phyloP scores from a whole-genome alignment of 2,329 filamentous ascomycete species.

The Neopestalotiopsis sp. region DNA sequence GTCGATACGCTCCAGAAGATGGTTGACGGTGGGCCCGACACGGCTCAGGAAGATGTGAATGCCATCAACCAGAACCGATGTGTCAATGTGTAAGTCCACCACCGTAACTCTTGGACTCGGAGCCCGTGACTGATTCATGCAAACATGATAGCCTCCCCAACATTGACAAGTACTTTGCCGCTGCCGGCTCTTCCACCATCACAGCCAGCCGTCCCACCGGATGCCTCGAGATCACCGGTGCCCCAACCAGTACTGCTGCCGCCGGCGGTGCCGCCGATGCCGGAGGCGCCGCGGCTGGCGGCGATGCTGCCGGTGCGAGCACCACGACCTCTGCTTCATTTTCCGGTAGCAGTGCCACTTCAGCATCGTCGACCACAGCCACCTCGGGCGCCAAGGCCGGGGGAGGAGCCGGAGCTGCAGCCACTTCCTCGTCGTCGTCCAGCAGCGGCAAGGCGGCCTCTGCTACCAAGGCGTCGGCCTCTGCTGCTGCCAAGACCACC shows the following conservation, averaged over 20 bases:
- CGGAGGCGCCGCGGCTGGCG: background rate
- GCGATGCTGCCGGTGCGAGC: background rate
- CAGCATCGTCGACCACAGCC: background rate
- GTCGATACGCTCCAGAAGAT: conserved; percentile 27
- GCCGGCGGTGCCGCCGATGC: background rate
- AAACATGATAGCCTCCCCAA: conserved; percentile 21
- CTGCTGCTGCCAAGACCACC: conserved; percentile 11
- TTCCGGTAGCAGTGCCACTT: background rate
- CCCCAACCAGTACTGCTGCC: background rate
- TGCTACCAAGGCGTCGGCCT: background rate
- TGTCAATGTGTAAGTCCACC: conserved; percentile 23
- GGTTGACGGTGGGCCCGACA: conserved; percentile 27
- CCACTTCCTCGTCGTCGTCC: background rate
- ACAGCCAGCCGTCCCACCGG: conserved; percentile 24
- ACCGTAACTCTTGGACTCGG: background rate
- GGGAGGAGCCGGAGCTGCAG: background rate
- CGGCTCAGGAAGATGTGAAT: conserved; percentile 25
- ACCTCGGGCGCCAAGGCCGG: background rate
- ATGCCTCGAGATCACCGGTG: conserved; percentile 23
- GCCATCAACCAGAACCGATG: conserved; percentile 28
- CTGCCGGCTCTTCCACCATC: conserved; percentile 23
- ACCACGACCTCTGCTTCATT: background rate
- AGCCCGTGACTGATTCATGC: background rate
- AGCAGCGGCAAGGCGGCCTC: background rate
- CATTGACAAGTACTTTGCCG: conserved; percentile 29